A percentile compares a stretch with the other conserved stretches of the same genome.
phyloP scores from a whole-genome alignment of 352 stramenopile genomes.

The Pythium monospermum region DNA sequence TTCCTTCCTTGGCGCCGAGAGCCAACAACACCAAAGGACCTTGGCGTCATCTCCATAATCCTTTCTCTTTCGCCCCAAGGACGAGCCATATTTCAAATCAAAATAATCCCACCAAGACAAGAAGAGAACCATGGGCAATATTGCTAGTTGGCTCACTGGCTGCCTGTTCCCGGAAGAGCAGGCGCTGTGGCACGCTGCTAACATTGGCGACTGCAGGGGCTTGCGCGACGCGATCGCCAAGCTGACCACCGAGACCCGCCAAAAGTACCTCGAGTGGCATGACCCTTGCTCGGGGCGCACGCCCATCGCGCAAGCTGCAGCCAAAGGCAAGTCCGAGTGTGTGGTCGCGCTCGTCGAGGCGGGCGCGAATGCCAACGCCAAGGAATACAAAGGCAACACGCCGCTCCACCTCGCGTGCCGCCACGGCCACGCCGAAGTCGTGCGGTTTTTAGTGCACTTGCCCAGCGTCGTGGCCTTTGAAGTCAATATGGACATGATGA shows the following conservation, averaged over 20 bases:
- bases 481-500: slow-evolving; percentile 23
- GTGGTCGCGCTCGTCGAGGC: slow-evolving; percentile 16
- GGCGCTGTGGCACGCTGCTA: slow-evolving; percentile 23
- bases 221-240: slow-evolving; percentile 15
- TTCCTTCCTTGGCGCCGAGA: no score
- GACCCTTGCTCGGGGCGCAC: slow-evolving; percentile 24
- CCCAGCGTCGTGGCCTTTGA: slow-evolving; percentile 21
- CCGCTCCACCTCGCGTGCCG: slow-evolving; percentile 27
- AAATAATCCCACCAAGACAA: no score
- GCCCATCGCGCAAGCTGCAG: slow-evolving; percentile 21
- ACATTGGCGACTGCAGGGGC: slow-evolving; percentile 7
- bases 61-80: no score
- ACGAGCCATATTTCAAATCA: no score
- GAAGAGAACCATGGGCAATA: slow-evolving; percentile 28
- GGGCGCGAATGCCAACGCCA: slow-evolving; percentile 24
- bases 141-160: slow-evolving; percentile 16
- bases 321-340: slow-evolving; percentile 18
- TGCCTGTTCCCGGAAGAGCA: slow-evolving; percentile 25
- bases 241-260: slow-evolving; percentile 15
- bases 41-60: no score
- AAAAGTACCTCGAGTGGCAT: slow-evolving; percentile 25
- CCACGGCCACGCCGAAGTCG: slow-evolving; percentile 16
- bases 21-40: no score
- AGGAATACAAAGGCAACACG: slow-evolving; percentile 32
- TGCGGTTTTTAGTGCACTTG: slow-evolving; percentile 16